Evolutionary conservation across 192 early-diverging fungal genomes (phyloP).

Genomic region (Nowakowskiella sp.): DNA sequence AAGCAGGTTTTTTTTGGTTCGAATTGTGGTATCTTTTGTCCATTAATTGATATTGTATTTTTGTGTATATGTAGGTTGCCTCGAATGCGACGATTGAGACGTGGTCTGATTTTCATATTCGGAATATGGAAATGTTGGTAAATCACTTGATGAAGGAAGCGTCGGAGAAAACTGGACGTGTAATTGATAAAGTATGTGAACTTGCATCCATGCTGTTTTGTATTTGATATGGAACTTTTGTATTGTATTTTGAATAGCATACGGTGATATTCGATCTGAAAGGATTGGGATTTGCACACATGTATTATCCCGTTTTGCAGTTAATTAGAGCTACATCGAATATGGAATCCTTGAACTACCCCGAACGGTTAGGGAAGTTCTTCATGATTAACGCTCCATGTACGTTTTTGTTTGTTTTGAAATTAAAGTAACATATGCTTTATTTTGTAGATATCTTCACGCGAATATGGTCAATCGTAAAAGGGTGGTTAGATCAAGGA

Average conservation of each 20-base stretch:
- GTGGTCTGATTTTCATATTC: conserved; percentile 24
- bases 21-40: not conserved
- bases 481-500: conserved; percentile 29
- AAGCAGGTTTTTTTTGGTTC: not conserved
- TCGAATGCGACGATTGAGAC: conserved; percentile 8
- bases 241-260: conserved; percentile 16
- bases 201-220: not conserved
- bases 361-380: conserved; percentile 24
- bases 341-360: conserved; percentile 27
- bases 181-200: conserved; percentile 19
- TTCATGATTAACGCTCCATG: conserved; percentile 30
- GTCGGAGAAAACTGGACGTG: conserved; percentile 10
- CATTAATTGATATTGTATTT: conserved; percentile 15
- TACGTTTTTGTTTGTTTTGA: not conserved
- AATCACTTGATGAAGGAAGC: conserved; percentile 26
- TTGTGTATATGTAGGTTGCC: conserved; percentile 22
- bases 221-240: no score
- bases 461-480: conserved; percentile 24
- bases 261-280: conserved; percentile 30
- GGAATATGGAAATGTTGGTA: conserved; percentile 22
- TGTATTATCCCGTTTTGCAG: conserved; percentile 10
- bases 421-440: no score
- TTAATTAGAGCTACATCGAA: conserved; percentile 20
- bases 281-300: conserved; percentile 11
- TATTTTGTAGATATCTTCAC: conserved; percentile 15